These are phyloP conservation scores for Penicillium aurantiogriseum DNA, from an alignment of 2,329 filamentous ascomycete genomes.

Conservation along the genomic window DNA sequence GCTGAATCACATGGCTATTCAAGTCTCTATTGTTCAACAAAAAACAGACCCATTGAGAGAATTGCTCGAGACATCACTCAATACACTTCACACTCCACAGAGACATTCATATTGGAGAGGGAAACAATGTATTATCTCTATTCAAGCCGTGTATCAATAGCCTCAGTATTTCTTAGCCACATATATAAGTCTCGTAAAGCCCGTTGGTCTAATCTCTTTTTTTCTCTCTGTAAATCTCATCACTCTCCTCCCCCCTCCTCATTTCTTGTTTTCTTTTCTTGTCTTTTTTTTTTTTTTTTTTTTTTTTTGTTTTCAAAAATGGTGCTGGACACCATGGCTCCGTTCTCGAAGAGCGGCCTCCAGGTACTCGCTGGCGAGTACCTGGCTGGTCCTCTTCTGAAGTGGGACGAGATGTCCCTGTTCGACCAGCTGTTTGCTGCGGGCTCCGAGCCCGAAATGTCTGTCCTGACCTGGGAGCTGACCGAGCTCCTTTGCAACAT, in stretches of 20 bases:
- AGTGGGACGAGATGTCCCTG: background rate
- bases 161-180: background rate
- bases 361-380: conserved; percentile 7
- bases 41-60: background rate
- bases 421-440: conserved; percentile 1
- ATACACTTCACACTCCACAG: background rate
- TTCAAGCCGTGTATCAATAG: background rate
- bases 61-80: background rate
- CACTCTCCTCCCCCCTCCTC: too few species aligned
- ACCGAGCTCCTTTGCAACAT: conserved; percentile 4
- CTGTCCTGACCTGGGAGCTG: background rate
- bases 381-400: background rate
- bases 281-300: background rate
- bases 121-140: background rate
- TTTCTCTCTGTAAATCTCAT: background rate
- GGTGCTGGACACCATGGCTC: background rate
- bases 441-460: background rate
- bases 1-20: background rate
- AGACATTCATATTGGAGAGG: background rate
- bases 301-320: background rate
- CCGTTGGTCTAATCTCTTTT: background rate
- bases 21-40: background rate
- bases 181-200: background rate
- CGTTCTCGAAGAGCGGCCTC: conserved; percentile 2
- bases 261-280: background rate